Evolutionary conservation across 1,284 basidiomycete species (phyloP).

Genomic region (Phylloboletellus chloephorus): DNA sequence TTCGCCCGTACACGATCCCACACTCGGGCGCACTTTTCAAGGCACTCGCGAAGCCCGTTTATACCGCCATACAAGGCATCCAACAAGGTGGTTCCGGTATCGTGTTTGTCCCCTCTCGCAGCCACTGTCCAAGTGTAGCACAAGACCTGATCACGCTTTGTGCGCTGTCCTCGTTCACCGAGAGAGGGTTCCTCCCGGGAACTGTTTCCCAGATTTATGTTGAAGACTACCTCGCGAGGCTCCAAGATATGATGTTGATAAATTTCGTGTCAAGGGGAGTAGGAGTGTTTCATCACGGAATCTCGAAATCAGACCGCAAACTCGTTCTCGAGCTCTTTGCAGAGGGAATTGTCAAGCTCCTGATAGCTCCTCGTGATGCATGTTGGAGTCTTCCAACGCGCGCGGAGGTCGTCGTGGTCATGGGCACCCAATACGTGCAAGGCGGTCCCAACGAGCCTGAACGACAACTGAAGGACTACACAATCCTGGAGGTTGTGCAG

Average conservation of each 20-base stretch:
- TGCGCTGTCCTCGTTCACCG: slow-evolving; percentile 69
- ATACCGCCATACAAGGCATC: slow-evolving; percentile 53
- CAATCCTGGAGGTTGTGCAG: slow-evolving; percentile 73
- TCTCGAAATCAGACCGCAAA: slow-evolving; percentile 66
- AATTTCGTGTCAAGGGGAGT: slow-evolving; percentile 88
- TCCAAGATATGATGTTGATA: slow-evolving; percentile 63
- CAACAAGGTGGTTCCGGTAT: slow-evolving; percentile 53
- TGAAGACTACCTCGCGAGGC: slow-evolving; percentile 53
- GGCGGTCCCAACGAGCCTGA: slow-evolving; percentile 45
- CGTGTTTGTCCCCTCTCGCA: slow-evolving; percentile 86
- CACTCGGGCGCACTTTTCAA: slow-evolving; percentile 88
- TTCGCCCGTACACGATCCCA: slow-evolving; percentile 81
- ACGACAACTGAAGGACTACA: slow-evolving; percentile 75
- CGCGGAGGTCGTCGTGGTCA: slow-evolving; percentile 78
- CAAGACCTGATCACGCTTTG: slow-evolving; percentile 86
- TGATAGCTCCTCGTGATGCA: slow-evolving; percentile 78
- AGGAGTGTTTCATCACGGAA: slow-evolving; percentile 79
- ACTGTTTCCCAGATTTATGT: slow-evolving; percentile 53
- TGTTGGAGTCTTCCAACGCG: slow-evolving; percentile 85
- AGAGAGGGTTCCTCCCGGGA: slow-evolving; percentile 64
- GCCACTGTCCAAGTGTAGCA: slow-evolving; percentile 76
- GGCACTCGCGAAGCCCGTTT: slow-evolving; percentile 88
- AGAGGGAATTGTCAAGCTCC: slow-evolving; percentile 74
- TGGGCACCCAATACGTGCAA: slow-evolving; percentile 87
- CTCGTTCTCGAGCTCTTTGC: slow-evolving; percentile 82